phyloP scores from a whole-genome alignment of 2,329 filamentous ascomycete genomes.

The Hymenoscyphus infarciens region DNA sequence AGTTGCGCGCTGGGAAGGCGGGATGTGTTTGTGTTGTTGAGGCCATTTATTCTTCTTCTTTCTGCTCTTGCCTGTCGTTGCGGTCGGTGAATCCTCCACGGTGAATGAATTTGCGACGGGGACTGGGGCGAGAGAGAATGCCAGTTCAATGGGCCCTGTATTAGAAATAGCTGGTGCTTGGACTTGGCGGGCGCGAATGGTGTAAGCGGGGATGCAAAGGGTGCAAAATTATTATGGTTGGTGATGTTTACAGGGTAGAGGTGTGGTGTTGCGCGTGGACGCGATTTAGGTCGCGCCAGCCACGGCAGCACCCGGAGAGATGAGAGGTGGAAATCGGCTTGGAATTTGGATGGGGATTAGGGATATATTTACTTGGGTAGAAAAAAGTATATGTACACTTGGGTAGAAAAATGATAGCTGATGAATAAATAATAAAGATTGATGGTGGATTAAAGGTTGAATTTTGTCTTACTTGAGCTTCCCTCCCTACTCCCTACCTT shows the following conservation, averaged over 20 bases:
- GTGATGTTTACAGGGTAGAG: constrained; percentile 1
- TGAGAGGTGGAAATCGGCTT: background rate
- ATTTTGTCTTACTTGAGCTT: background rate
- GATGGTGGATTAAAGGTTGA: background rate
- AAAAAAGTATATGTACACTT: no score
- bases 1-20: constrained; percentile 45
- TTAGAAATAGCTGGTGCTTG: background rate
- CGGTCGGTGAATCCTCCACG: background rate
- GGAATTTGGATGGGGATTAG: background rate
- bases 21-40: constrained; percentile 40
- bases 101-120: background rate
- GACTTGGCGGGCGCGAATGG: background rate
- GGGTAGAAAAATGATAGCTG: background rate
- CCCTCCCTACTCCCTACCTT: background rate
- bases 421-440: background rate
- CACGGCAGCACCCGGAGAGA: no score
- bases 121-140: background rate
- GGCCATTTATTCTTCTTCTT: background rate
- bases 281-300: background rate
- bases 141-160: background rate
- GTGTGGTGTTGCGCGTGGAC: background rate
- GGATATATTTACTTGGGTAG: background rate
- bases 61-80: background rate
- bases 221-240: constrained; percentile 2
- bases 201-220: background rate